Evolutionary conservation across 2,329 filamentous ascomycete species (phyloP).

Genomic region (Amauroascus verrucosus): DNA sequence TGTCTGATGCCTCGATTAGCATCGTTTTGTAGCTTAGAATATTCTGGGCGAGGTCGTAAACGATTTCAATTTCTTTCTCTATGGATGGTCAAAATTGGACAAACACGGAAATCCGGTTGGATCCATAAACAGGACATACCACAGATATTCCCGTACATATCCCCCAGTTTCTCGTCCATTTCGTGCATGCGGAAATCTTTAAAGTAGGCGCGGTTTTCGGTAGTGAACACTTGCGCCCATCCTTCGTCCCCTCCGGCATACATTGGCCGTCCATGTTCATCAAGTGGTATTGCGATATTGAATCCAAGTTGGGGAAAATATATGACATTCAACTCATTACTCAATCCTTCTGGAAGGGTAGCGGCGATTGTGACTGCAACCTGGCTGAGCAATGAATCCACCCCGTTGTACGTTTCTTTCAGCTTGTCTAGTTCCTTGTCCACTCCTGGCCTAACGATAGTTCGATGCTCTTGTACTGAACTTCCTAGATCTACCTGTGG

Average conservation of each 20-base stretch:
- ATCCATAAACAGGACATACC: slow-evolving; percentile 44
- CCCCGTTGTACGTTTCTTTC: slow-evolving; percentile 65
- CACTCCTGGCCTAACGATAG: slow-evolving; percentile 61
- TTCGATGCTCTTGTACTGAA: slow-evolving; percentile 60
- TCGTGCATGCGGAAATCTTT: slow-evolving; percentile 74
- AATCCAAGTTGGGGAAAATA: slow-evolving; percentile 91
- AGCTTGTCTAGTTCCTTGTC: slow-evolving; percentile 65
- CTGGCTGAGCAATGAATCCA: slow-evolving; percentile 61
- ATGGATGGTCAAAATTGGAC: slow-evolving; percentile 1
- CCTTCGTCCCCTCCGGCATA: slow-evolving; percentile 55
- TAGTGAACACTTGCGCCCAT: slow-evolving; percentile 72
- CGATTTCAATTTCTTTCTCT: slow-evolving; percentile 84
- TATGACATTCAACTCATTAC: slow-evolving; percentile 60
- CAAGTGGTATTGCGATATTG: slow-evolving; percentile 60
- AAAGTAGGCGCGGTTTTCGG: slow-evolving; percentile 65
- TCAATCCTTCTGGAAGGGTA: slow-evolving; percentile 49
- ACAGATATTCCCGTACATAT: slow-evolving; percentile 74
- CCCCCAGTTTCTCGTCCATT: slow-evolving; percentile 71
- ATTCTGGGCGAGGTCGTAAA: slow-evolving; percentile 62
- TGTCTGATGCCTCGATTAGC: slow-evolving; percentile 60
- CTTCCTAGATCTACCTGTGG: slow-evolving; percentile 63
- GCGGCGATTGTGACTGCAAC: slow-evolving; percentile 55
- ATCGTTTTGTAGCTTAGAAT: slow-evolving; percentile 59
- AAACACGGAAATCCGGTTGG: background rate
- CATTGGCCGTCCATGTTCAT: slow-evolving; percentile 49